Conservation (phyloP, 2,329 filamentous ascomycete genomes). For the Pseudogymnoascus sp. region DNA sequence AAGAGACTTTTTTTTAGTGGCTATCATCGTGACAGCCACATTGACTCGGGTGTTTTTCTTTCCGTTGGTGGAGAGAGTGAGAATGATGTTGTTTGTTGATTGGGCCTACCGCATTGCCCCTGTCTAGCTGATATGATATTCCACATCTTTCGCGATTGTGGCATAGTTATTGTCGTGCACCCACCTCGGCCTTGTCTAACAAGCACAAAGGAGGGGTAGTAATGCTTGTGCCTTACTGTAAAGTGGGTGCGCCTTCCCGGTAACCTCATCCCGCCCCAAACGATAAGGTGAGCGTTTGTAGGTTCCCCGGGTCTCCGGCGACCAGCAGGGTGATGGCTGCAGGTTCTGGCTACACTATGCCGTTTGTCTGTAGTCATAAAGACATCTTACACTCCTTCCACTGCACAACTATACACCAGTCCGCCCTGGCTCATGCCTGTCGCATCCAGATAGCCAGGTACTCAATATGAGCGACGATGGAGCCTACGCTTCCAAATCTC, state of each 20-base stretch:
- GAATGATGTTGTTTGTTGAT: not conserved
- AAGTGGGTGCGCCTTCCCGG: not conserved
- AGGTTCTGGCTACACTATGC: not conserved
- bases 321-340: not conserved
- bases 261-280: not conserved
- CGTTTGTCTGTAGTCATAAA: not conserved
- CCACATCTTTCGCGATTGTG: not conserved
- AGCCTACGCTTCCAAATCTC: not conserved
- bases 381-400: not conserved
- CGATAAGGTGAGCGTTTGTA: not conserved
- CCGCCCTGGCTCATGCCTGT: not conserved
- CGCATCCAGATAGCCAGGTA: not conserved
- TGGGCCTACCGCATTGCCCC: not conserved
- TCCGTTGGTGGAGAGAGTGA: not conserved
- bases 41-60: not conserved
- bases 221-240: not conserved
- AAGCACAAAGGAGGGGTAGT: not conserved
- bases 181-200: not conserved
- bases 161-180: not conserved
- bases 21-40: not conserved
- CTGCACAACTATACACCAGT: not conserved
- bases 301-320: not conserved
- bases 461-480: constrained; percentile 5
- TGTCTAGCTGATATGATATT: not conserved
- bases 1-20: not conserved